Evolutionary conservation across 2,329 filamentous ascomycete species (phyloP).

Genomic region (Niveomyces coronatus): DNA sequence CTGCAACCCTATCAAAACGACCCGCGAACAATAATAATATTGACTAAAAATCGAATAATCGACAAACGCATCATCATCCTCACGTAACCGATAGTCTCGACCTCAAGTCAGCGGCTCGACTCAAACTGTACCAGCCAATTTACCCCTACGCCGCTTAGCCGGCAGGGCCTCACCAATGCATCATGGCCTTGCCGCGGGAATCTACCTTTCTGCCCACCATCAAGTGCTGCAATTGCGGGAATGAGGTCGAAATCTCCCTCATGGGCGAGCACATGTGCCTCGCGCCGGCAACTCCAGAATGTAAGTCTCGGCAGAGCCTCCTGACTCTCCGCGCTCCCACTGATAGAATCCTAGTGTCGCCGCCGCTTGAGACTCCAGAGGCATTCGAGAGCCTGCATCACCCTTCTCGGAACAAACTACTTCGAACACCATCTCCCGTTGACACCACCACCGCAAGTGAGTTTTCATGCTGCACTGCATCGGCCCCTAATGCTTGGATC

Average conservation of each 20-base stretch:
- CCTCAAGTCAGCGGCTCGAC: too few relatives aligned
- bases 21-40: too few relatives aligned
- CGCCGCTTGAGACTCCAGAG: slow-evolving; percentile 25
- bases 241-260: slow-evolving; percentile 69
- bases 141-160: too few relatives aligned
- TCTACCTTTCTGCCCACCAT: slow-evolving; percentile 69
- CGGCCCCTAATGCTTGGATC: too few relatives aligned
- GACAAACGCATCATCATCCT: too few relatives aligned
- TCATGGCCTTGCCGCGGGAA: slow-evolving; percentile 46
- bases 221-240: slow-evolving; percentile 75
- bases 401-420: slow-evolving; percentile 24
- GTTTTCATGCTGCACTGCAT: not conserved
- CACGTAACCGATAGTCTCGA: too few relatives aligned
- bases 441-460: slow-evolving; percentile 44
- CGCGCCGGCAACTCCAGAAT: slow-evolving; percentile 31
- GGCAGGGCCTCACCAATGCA: slow-evolving; percentile 4
- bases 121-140: too few relatives aligned
- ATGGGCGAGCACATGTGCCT: slow-evolving; percentile 79
- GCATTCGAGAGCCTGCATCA: slow-evolving; percentile 17
- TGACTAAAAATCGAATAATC: too few relatives aligned
- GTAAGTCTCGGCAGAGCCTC: slow-evolving; percentile 28
- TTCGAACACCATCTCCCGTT: slow-evolving; percentile 34
- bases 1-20: too few relatives aligned
- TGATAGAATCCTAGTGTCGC: slow-evolving; percentile 21
- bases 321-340: not conserved